Percentiles rank a stretch among this genome's conserved stretches.
Conservation (phyloP, 1,284 basidiomycete species). For the Irpex sp. region DNA sequence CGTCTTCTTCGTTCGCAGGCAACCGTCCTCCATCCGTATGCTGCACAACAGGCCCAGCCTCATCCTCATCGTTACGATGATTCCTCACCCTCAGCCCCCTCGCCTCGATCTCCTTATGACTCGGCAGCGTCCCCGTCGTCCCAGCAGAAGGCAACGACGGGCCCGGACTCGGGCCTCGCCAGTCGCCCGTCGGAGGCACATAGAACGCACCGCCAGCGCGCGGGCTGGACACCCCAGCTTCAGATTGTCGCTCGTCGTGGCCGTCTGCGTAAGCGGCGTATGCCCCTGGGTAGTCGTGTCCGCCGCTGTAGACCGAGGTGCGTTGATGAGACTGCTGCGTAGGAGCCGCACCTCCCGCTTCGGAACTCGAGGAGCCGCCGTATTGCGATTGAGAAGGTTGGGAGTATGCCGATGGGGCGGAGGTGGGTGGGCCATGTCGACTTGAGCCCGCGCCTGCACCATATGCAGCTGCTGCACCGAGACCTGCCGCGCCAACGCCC, state of each 20-base stretch:
- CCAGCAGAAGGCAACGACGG: constrained; percentile 20
- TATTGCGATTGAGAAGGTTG: constrained; percentile 19
- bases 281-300: constrained; percentile 23
- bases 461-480: neutral
- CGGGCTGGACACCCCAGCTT: constrained; percentile 9
- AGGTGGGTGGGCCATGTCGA: constrained; percentile 2
- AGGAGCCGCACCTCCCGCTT: neutral
- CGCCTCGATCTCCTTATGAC: constrained; percentile 31
- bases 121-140: constrained; percentile 20
- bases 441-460: neutral
- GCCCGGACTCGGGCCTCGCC: constrained; percentile 25
- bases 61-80: constrained; percentile 7
- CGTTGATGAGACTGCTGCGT: constrained; percentile 3
- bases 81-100: constrained; percentile 22
- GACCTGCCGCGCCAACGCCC: constrained; percentile 18
- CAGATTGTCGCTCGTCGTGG: constrained; percentile 1
- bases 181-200: constrained; percentile 14
- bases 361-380: constrained; percentile 15
- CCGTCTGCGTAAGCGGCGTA: constrained; percentile 22
- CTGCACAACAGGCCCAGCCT: constrained; percentile 17
- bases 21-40: constrained; percentile 28
- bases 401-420: constrained; percentile 22
- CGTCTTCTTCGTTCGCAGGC: constrained; percentile 19
- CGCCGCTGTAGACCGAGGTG: constrained; percentile 11
- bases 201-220: constrained; percentile 8